Evolutionary conservation across 257 asterid species (phyloP).

Genomic region (Voacanga thouarsii): DNA sequence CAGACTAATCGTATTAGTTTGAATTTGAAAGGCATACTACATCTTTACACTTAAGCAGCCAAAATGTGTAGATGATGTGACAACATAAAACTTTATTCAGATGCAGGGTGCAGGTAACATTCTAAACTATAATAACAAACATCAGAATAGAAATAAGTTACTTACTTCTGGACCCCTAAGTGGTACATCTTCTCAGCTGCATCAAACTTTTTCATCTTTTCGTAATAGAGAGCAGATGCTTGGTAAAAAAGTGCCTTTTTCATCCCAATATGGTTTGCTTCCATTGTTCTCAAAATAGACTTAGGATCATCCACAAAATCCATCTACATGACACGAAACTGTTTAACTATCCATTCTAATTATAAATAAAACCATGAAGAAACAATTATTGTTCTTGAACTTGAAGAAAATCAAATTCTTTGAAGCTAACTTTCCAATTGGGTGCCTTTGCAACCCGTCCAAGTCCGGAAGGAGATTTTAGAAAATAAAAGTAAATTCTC

Average conservation of each 20-base stretch:
- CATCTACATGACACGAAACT: conserved; percentile 43
- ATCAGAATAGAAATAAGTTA: conserved; percentile 7
- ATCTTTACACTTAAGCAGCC: not conserved
- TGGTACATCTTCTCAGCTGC: conserved; percentile 81
- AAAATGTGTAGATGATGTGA: not conserved
- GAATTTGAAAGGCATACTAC: not conserved
- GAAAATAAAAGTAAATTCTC: not conserved
- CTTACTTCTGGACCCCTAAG: conserved; percentile 84
- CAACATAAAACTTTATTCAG: not conserved
- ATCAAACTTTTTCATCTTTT: conserved; percentile 80
- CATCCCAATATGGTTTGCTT: conserved; percentile 61
- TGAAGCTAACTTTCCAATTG: not conserved
- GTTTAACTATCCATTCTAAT: not conserved
- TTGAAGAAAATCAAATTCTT: not conserved
- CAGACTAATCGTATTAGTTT: not conserved
- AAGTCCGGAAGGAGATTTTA: not conserved
- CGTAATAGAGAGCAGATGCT: conserved; percentile 88
- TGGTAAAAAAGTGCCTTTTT: conserved; percentile 75
- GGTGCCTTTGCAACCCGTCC: not conserved
- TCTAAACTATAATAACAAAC: not conserved
- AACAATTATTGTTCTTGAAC: not conserved
- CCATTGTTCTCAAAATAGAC: conserved; percentile 65
- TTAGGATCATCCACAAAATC: conserved; percentile 90
- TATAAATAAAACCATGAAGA: not conserved
- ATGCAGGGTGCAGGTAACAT: conserved; percentile 3